phyloP scores from a whole-genome alignment of 768 basidiomycete genomes.

The Lactarius trivialis region DNA sequence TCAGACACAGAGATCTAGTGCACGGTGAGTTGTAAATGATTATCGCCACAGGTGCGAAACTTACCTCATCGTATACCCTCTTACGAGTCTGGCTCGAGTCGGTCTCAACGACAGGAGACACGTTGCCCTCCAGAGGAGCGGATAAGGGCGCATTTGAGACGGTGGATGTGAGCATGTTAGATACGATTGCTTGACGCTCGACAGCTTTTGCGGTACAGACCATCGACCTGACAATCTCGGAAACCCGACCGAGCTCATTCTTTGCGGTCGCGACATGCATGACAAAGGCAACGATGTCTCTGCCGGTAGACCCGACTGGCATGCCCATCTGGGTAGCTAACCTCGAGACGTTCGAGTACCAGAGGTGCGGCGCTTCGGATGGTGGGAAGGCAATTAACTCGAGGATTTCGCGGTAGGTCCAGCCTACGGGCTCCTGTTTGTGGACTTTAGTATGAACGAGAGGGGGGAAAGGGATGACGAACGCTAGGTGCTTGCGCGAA shows the following conservation, averaged over 20 bases:
- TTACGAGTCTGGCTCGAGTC: neutral
- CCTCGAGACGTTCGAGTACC: neutral
- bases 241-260: neutral
- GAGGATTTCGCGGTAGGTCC: conserved; percentile 9
- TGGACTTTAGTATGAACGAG: no score
- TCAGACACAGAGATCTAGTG: neutral
- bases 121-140: neutral
- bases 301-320: neutral
- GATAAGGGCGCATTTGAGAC: neutral
- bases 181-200: neutral
- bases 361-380: neutral
- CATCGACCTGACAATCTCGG: neutral
- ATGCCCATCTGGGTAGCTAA: neutral
- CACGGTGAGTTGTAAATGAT: neutral
- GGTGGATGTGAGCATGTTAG: neutral
- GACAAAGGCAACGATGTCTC: neutral
- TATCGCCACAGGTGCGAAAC: neutral
- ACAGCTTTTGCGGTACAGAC: neutral
- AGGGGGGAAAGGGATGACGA: neutral
- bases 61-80: conserved; percentile 4
- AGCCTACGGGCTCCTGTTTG: conserved; percentile 2
- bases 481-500: neutral
- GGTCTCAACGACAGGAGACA: neutral
- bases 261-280: neutral
- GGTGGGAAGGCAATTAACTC: neutral